Base-by-base conservation (phyloP, 139 green algal species). In the Volvox reticuliferus region DNA sequence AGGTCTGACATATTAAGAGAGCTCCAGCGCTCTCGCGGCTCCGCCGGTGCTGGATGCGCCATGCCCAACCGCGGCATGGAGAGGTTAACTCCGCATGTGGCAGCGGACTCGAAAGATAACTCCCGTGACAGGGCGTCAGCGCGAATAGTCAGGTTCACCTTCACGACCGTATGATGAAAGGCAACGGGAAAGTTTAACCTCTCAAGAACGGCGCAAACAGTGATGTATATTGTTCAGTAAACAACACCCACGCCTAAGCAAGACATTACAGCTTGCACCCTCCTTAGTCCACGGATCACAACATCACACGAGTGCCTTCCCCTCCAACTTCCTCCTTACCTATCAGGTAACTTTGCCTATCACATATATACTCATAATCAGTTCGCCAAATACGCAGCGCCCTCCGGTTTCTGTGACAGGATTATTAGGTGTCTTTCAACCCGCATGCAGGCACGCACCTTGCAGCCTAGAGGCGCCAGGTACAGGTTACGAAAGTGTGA, bases 401-500 rank as follows among this genome's bases (percentile, higher is more conserved):
- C 44, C 44, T 55, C 9, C 5, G 44, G 44, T 55, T 14, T 55
- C 44, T 55, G 44, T 9, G 44, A 9, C 44, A 55, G 44, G 44
- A 14, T 55, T 55, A 55, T 14, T 55, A 5, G 44, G 5, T 55
- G 44, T 9, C 44, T 55, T 9, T 55, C 5, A 55, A 9, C 44
- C n/a, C n/a, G 9, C 9, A 55, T 55, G 44, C 44, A 9, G 44
- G 65, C 24, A 12, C 61, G 16, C 30, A 89, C 84, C 84, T 89
- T 89, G 84, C 84, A 89, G 35, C 68, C 26, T 9, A 2, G 36
- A 36, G 84, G 84, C 68, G 68, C 68, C 20, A 50, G 14, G 68
- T 89, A 69, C 36, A 89, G 84, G 84, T 81, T 80, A 37, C 84
- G 84, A n/a, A 89, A 81, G 36, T 89, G 84, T 35, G 17, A 28